phyloP scores from a whole-genome alignment of 192 early-diverging fungal genomes.

The Coemansia sp. region DNA sequence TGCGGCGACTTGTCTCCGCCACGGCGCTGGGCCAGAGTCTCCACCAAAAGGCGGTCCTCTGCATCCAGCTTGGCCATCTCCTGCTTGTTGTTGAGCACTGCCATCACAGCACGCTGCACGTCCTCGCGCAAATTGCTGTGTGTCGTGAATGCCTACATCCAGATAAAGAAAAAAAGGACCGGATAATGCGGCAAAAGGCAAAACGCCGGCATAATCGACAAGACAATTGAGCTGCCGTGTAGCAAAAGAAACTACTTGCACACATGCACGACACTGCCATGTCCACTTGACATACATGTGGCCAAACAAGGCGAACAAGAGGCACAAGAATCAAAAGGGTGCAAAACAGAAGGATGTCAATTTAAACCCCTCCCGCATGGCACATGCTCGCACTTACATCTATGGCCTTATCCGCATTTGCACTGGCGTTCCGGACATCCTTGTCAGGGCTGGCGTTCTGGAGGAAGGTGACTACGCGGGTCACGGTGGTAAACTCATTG shows the following conservation, averaged over 20 bases:
- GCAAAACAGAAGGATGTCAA: not conserved
- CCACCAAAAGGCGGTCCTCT: constrained; percentile 57
- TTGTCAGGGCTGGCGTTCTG: constrained; percentile 40
- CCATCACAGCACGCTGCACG: constrained; percentile 45
- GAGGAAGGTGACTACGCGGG: constrained; percentile 2
- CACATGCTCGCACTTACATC: constrained; percentile 9
- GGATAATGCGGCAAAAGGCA: too few species aligned
- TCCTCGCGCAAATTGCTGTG: constrained; percentile 44
- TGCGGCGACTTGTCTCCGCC: constrained; percentile 21
- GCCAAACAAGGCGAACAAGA: too few species aligned
- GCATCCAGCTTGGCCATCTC: constrained; percentile 32
- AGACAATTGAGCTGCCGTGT: too few species aligned
- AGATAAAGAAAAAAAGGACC: not conserved
- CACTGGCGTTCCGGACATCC: constrained; percentile 55
- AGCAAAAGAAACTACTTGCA: too few species aligned
- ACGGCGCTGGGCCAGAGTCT: constrained; percentile 53
- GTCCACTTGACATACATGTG: too few species aligned
- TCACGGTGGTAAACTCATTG: not conserved
- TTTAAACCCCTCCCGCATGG: not conserved
- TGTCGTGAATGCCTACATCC: constrained; percentile 1
- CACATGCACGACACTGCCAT: too few species aligned
- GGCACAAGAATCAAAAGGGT: too few species aligned
- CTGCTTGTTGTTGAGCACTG: constrained; percentile 35
- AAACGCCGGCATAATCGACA: too few species aligned
- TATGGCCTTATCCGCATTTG: constrained; percentile 51